phyloP scores from a whole-genome alignment of 2,329 filamentous ascomycete genomes.

The Lomentospora prolificans region DNA sequence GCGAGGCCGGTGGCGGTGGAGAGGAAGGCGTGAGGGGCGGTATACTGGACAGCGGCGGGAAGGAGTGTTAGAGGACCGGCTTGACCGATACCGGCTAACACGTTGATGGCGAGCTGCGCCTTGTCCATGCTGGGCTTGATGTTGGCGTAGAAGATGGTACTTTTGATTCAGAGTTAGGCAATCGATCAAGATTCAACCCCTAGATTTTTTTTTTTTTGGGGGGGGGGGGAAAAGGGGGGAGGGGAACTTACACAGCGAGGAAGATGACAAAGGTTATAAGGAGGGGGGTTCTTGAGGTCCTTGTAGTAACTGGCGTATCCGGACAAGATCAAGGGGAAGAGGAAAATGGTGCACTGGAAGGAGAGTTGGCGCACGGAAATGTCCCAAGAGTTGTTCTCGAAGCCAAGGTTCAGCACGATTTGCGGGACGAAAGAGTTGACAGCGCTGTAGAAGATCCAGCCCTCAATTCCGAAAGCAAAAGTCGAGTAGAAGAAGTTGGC shows the following conservation, averaged over 20 bases:
- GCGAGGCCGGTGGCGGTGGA: conserved; percentile 43
- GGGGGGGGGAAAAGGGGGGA: background rate
- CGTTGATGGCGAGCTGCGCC: conserved; percentile 36
- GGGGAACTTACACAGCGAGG: conserved; percentile 29
- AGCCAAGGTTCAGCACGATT: conserved; percentile 38
- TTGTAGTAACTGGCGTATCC: conserved; percentile 37
- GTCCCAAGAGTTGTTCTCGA: conserved; percentile 32
- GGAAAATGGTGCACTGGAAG: conserved; percentile 29
- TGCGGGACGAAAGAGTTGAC: conserved; percentile 41
- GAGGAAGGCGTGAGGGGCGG: conserved; percentile 39
- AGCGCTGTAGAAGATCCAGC: conserved; percentile 48
- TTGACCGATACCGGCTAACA: conserved; percentile 38
- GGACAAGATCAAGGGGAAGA: conserved; percentile 21
- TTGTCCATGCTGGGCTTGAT: conserved; percentile 32
- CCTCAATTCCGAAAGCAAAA: conserved; percentile 47
- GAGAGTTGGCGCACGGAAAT: conserved; percentile 39
- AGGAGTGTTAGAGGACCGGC: conserved; percentile 39
- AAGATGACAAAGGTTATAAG: conserved; percentile 36
- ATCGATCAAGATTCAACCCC: too few species aligned
- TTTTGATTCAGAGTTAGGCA: too few species aligned
- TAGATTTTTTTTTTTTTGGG: background rate
- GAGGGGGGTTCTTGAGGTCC: conserved; percentile 36
- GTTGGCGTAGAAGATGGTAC: conserved; percentile 33
- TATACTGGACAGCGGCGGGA: conserved; percentile 40
- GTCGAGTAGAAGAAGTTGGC: conserved; percentile 44